phyloP scores from a whole-genome alignment of 495 filamentous ascomycete species.

The Bombardia bombarda region DNA sequence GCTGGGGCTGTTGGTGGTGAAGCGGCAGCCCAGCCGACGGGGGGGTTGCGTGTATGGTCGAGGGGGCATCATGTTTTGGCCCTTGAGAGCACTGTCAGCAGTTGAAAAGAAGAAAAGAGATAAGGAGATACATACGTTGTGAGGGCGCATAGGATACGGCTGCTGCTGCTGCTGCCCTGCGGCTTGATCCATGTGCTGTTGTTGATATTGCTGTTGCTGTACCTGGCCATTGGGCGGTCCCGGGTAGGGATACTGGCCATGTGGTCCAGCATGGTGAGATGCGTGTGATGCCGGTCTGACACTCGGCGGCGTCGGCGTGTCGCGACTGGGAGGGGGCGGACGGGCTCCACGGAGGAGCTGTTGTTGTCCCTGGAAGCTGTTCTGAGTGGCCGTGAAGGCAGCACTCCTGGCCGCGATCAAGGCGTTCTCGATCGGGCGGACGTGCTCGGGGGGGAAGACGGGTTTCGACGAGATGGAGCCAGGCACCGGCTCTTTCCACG shows the following conservation, averaged over 20 bases:
- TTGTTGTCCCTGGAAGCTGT: constrained; percentile 53
- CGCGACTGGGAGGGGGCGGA: constrained; percentile 48
- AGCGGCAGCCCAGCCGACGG: constrained; percentile 14
- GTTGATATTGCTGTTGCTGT: constrained; percentile 6
- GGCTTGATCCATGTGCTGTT: background rate
- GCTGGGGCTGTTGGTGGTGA: constrained; percentile 14
- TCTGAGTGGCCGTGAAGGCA: constrained; percentile 62
- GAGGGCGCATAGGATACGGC: constrained; percentile 19
- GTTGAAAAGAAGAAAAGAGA: background rate
- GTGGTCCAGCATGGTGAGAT: constrained; percentile 15
- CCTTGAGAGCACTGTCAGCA: constrained; percentile 17
- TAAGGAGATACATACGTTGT: constrained; percentile 14
- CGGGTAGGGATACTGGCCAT: constrained; percentile 16
- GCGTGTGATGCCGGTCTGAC: constrained; percentile 20
- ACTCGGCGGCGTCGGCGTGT: constrained; percentile 63
- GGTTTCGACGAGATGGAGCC: constrained; percentile 81
- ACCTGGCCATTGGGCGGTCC: constrained; percentile 12
- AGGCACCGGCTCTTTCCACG: constrained; percentile 94
- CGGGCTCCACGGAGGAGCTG: constrained; percentile 54
- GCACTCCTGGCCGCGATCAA: constrained; percentile 80
- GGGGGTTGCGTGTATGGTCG: constrained; percentile 30
- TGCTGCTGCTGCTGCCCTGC: constrained; percentile 5
- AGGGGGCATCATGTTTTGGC: constrained; percentile 11
- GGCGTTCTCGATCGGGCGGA: constrained; percentile 85
- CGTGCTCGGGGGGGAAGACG: constrained; percentile 79